A percentile compares a stretch with the other conserved stretches of the same genome.
Conservation (phyloP, 1,284 basidiomycete species). For the Heterobasidion irregulare region DNA sequence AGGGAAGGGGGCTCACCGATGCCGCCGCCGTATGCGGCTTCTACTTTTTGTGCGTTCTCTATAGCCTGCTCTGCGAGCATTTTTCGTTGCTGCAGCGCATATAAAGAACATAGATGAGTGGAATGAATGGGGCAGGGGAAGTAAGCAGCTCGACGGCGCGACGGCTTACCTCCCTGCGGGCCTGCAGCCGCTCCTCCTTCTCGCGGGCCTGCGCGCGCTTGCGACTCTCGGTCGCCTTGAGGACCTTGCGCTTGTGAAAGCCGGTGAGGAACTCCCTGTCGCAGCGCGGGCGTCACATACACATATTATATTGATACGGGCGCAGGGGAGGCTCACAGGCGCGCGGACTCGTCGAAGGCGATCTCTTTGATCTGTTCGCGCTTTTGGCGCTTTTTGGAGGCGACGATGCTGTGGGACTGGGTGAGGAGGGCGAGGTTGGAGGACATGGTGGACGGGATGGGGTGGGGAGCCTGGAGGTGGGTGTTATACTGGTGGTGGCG, state of each 20-base stretch:
- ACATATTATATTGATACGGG: background rate
- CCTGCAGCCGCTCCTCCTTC: conserved; percentile 59
- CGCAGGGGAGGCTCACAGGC: conserved; percentile 39
- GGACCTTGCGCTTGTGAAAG: conserved; percentile 80
- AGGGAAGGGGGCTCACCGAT: conserved; percentile 26
- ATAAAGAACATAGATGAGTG: no score
- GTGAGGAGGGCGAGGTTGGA: conserved; percentile 54
- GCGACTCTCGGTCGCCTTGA: conserved; percentile 63
- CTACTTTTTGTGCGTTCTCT: conserved; percentile 63
- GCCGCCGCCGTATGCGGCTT: conserved; percentile 57
- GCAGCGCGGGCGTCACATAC: background rate
- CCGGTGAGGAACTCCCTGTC: conserved; percentile 77
- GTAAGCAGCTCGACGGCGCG: no score
- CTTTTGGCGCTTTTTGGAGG: conserved; percentile 52
- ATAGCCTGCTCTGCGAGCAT: conserved; percentile 61
- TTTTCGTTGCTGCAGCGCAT: conserved; percentile 46
- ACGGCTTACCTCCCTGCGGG: conserved; percentile 61
- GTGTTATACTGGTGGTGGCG: background rate
- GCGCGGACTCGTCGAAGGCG: conserved; percentile 69
- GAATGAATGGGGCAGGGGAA: no score
- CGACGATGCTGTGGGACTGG: conserved; percentile 46
- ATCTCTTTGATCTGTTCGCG: conserved; percentile 59
- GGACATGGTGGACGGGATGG: conserved; percentile 6
- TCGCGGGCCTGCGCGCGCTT: conserved; percentile 60
- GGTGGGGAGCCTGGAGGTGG: background rate